These are phyloP conservation scores for Collybia sp. DNA, from an alignment of 768 basidiomycete genomes.

Conservation along the genomic window DNA sequence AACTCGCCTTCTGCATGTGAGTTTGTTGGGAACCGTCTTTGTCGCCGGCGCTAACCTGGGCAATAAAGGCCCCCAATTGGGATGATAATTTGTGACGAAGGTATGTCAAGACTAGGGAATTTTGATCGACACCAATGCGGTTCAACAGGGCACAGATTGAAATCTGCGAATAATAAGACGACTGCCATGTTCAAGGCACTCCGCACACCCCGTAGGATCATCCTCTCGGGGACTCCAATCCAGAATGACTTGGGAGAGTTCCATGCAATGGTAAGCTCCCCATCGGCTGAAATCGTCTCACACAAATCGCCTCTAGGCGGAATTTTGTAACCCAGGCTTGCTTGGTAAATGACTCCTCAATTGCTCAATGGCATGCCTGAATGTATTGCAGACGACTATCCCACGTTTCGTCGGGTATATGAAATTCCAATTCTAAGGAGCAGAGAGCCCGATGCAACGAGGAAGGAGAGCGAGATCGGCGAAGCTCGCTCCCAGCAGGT, in stretches of 20 bases:
- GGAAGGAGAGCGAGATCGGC: conserved; percentile 73
- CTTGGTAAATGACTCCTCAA: conserved; percentile 46
- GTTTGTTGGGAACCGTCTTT: conserved; percentile 10
- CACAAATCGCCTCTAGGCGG: conserved; percentile 45
- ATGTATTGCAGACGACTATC: conserved; percentile 57
- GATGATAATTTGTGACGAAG: conserved; percentile 94
- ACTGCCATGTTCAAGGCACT: conserved; percentile 80
- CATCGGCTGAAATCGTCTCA: not conserved
- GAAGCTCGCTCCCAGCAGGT: conserved; percentile 78
- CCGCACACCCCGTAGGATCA: conserved; percentile 71
- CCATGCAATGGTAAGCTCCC: conserved; percentile 79
- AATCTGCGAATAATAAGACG: conserved; percentile 89
- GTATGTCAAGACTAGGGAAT: conserved; percentile 25
- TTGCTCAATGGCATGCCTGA: conserved; percentile 3
- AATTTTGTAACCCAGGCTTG: conserved; percentile 92
- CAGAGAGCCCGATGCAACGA: conserved; percentile 69
- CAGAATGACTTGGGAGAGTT: conserved; percentile 96
- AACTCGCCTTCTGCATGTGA: conserved; percentile 63
- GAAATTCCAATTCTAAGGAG: conserved; percentile 86
- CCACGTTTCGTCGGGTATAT: conserved; percentile 74
- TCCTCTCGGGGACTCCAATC: conserved; percentile 94
- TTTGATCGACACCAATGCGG: not conserved
- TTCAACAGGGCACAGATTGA: conserved; percentile 76
- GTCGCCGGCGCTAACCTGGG: conserved; percentile 1
- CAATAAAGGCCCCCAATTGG: conserved; percentile 78